Conservation (phyloP, 352 stramenopile species). For the Pythium biforme region DNA sequence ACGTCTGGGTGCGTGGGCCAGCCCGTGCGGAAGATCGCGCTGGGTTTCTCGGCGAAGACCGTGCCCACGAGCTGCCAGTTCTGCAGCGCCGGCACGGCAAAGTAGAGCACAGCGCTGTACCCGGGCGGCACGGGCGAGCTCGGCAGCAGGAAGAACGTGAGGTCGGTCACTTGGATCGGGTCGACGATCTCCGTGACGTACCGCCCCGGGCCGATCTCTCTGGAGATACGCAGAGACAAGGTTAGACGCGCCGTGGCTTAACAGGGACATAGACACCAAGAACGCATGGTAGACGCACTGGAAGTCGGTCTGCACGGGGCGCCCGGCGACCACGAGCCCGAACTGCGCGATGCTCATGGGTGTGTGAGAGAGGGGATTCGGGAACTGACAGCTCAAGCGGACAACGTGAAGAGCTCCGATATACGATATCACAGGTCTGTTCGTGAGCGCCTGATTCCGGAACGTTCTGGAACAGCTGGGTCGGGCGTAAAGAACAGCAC, state of each 20-base stretch:
- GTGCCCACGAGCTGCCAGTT: conserved; percentile 43
- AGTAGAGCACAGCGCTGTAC: conserved; percentile 44
- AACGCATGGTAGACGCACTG: conserved; percentile 17
- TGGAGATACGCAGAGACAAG: no score
- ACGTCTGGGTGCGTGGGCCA: conserved; percentile 47
- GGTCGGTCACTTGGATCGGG: conserved; percentile 37
- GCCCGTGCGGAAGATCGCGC: conserved; percentile 42
- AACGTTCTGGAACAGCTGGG: conserved; percentile 28
- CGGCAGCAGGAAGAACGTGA: conserved; percentile 52
- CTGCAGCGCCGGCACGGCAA: conserved; percentile 37
- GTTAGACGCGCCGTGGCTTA: no score
- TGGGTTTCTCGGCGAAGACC: conserved; percentile 44
- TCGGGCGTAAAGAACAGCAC: neutral
- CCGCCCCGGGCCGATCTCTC: conserved; percentile 35
- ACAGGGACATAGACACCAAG: no score
- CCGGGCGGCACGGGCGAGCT: conserved; percentile 37
- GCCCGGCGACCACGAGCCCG: conserved; percentile 41
- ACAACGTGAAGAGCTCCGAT: neutral
- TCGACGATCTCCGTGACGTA: conserved; percentile 38
- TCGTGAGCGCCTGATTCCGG: neutral
- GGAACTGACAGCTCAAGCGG: neutral
- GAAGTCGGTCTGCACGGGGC: conserved; percentile 45
- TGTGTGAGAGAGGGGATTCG: neutral
- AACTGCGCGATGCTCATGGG: conserved; percentile 34
- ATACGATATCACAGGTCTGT: conserved; percentile 16